Evolutionary conservation across 2,329 filamentous ascomycete genomes (phyloP).

Genomic region (Xylaria sp.): DNA sequence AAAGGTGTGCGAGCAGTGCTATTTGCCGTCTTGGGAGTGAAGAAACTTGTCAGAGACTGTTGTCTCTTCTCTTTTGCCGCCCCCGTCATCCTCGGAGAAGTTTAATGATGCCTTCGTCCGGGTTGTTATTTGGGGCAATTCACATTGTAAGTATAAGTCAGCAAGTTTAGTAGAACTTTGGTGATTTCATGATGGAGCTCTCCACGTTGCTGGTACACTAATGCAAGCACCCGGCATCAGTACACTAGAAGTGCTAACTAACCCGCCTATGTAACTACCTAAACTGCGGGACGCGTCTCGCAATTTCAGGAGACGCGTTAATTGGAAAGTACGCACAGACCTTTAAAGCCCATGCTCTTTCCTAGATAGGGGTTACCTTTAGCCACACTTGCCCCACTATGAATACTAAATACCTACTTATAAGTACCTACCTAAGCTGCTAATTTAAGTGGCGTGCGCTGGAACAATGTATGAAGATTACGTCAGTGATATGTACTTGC

Average conservation of each 20-base stretch:
- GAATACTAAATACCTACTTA: background rate
- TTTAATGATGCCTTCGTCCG: slow-evolving; percentile 5
- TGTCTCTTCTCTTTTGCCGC: slow-evolving; percentile 72
- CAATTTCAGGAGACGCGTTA: slow-evolving; percentile 28
- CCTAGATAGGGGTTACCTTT: background rate
- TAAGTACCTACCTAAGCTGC: background rate
- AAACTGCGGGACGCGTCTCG: slow-evolving; percentile 27
- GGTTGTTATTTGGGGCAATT: slow-evolving; percentile 14
- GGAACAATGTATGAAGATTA: slow-evolving; percentile 21
- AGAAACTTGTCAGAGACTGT: slow-evolving; percentile 87
- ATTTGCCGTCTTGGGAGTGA: slow-evolving; percentile 71
- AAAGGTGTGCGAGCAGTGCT: slow-evolving; percentile 52
- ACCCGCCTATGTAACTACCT: background rate
- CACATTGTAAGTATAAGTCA: slow-evolving; percentile 21
- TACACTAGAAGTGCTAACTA: background rate
- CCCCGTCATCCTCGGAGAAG: slow-evolving; percentile 51
- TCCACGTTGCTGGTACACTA: slow-evolving; percentile 34
- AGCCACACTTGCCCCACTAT: slow-evolving; percentile 9
- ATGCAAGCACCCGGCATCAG: slow-evolving; percentile 31
- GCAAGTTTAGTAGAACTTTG: background rate
- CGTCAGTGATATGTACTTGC: slow-evolving; percentile 26
- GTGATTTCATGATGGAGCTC: slow-evolving; percentile 34
- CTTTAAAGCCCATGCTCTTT: no score
- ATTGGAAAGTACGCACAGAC: slow-evolving; percentile 22
- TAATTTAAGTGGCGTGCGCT: slow-evolving; percentile 8